Base-by-base conservation (phyloP, 352 stramenopile species). In the Phytophthora syringae region DNA sequence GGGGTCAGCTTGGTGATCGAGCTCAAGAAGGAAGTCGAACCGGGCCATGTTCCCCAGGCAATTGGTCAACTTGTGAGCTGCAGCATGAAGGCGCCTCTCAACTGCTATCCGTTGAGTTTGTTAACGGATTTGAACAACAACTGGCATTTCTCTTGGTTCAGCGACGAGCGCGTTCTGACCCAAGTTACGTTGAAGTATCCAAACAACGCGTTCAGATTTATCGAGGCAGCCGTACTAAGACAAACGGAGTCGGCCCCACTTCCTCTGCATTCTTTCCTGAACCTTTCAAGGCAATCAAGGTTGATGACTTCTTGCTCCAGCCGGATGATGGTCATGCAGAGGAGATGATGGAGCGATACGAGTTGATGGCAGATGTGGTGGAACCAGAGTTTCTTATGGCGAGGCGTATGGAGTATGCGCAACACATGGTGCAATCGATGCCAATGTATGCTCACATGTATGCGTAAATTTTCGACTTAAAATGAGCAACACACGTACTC, bases 401-500 rank as follows among this genome's bases (percentile, higher is more conserved):
- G 43, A 76, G 66, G 24, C 24, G 65, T 18, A 65, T 66, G 21
- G 61, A 76, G 50, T 79, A 79, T 66, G 61, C 47, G 7, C 55
- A 70, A n/a, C 60, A 64, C 24, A 59, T 68, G 64, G 59, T 72
- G 44, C 51, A 65, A 25, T 61, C 48, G 47, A 66, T 65, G 62
- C 49, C 62, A n/a, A 69, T 69, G 51, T 69, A 73, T 55, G 56
- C 58, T 47, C 58, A 69, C 51, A 63, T 60, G 57, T 60, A 60
- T 68, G n/a, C n/a, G n/a, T n/a, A n/a, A n/a, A n/a, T n/a, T n/a
- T n/a, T n/a, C n/a, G n/a, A n/a, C n/a, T n/a, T n/a, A n/a, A n/a
- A n/a, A n/a, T n/a, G 79, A 70, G 20, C 76, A 84, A 47, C 83
- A 91, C 10, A 92, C 81, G 37, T 92, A 91, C 57, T 94, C 83